Evolutionary conservation across 1,139 yeast species (phyloP).

Genomic region (Blastobotrys serpentis): DNA sequence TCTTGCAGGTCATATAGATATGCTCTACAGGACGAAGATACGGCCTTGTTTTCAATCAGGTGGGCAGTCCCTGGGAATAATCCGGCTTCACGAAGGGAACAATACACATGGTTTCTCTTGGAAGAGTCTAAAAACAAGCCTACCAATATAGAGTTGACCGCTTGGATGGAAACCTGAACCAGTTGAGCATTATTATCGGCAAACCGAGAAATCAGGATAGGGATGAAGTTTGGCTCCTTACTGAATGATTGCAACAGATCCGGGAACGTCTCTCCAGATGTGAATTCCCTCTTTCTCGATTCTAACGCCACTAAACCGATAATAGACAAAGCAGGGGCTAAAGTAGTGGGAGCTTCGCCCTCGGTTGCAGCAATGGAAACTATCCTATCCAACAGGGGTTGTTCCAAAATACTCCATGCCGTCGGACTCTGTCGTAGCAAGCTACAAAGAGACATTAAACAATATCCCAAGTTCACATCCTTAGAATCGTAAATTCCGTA

Average conservation of each 20-base stretch:
- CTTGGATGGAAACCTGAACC: slow-evolving; percentile 30
- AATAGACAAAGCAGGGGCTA: slow-evolving; percentile 33
- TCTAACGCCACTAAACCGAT: slow-evolving; percentile 31
- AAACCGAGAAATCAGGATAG: slow-evolving; percentile 27
- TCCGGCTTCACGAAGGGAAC: slow-evolving; percentile 31
- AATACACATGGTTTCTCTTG: slow-evolving; percentile 24
- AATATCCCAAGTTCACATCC: slow-evolving; percentile 28
- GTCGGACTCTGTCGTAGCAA: slow-evolving; percentile 29
- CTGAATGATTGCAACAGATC: slow-evolving; percentile 26
- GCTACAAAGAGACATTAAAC: slow-evolving; percentile 29
- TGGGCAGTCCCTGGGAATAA: slow-evolving; percentile 29
- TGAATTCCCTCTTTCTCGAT: slow-evolving; percentile 20
- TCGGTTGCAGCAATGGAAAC: slow-evolving; percentile 23
- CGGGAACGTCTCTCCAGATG: slow-evolving; percentile 20
- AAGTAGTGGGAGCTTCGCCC: slow-evolving; percentile 27
- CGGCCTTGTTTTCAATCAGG: slow-evolving; percentile 30
- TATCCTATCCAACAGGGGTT: slow-evolving; percentile 28
- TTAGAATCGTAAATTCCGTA: slow-evolving; percentile 34
- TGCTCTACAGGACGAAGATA: slow-evolving; percentile 31
- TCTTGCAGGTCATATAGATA: slow-evolving; percentile 34
- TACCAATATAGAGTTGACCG: slow-evolving; percentile 28
- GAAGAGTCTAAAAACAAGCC: slow-evolving; percentile 28
- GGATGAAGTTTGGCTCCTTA: slow-evolving; percentile 24
- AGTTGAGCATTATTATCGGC: slow-evolving; percentile 28
- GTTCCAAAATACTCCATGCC: slow-evolving; percentile 34